A percentile compares a stretch with the other conserved stretches of the same genome.
phyloP scores from a whole-genome alignment of 371 early-diverging fungal species.

The Lichtheimia ornata region DNA sequence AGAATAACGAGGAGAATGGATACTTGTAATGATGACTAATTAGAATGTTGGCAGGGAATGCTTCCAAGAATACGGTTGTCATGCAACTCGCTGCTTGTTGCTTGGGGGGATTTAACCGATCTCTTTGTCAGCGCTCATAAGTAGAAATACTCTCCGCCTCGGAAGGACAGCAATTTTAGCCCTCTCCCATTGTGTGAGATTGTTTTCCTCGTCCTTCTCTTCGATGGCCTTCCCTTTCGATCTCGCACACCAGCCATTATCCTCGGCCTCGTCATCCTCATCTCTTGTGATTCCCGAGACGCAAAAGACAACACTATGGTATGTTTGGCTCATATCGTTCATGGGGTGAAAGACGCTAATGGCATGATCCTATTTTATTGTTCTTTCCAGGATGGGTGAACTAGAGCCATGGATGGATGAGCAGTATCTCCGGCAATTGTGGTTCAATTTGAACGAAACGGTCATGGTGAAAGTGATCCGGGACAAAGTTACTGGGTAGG shows the following conservation, averaged over 20 bases:
- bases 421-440: constrained; percentile 68
- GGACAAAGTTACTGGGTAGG: constrained; percentile 74
- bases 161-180: too few species aligned
- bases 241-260: constrained; percentile 13
- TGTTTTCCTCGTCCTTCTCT: not conserved
- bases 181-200: too few species aligned
- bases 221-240: constrained; percentile 20
- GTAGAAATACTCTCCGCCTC: too few species aligned
- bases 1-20: too few species aligned
- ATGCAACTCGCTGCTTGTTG: too few species aligned
- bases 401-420: constrained; percentile 90
- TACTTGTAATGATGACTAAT: too few species aligned
- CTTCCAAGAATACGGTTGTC: too few species aligned
- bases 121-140: too few species aligned
- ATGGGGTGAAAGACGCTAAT: not conserved
- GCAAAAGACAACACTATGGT: constrained; percentile 19
- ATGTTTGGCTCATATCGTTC: not conserved
- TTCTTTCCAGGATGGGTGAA: constrained; percentile 72
- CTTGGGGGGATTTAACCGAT: too few species aligned
- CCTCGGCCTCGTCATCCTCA: constrained; percentile 17
- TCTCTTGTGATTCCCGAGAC: constrained; percentile 8
- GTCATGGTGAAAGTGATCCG: constrained; percentile 87
- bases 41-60: too few species aligned
- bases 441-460: constrained; percentile 68
- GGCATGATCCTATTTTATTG: not conserved